A percentile compares a stretch with the other conserved stretches of the same genome.
These are phyloP conservation scores for Fraxinus latifolia DNA, from an alignment of 305 asterid genomes.

Conservation along the genomic window DNA sequence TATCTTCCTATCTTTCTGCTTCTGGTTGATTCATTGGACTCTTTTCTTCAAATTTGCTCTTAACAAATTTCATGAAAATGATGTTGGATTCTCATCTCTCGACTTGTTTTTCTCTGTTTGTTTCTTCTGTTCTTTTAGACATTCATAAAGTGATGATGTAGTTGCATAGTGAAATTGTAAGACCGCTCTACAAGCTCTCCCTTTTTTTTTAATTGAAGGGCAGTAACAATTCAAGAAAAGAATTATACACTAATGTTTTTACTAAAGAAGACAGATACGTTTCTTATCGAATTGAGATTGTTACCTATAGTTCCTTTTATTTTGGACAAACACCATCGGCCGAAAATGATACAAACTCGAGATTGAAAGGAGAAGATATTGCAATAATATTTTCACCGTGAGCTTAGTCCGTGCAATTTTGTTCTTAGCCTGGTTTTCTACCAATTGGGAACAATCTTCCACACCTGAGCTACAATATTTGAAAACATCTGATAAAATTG, in stretches of 20 bases:
- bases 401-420: too few species aligned
- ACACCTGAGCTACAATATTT: background rate
- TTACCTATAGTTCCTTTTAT: too few species aligned
- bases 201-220: background rate
- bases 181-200: background rate
- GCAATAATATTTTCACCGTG: background rate
- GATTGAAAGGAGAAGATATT: background rate
- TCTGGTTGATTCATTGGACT: background rate
- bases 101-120: background rate
- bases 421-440: background rate
- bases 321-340: background rate
- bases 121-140: background rate
- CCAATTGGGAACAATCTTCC: background rate
- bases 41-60: background rate
- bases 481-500: background rate
- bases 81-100: background rate
- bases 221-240: background rate
- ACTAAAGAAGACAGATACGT: too few species aligned
- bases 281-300: background rate
- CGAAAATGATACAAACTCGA: background rate
- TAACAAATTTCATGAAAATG: background rate
- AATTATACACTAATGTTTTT: background rate
- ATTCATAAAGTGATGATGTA: background rate
- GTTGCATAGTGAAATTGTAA: background rate
- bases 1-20: background rate